A percentile compares a stretch with the other conserved stretches of the same genome.
These are phyloP conservation scores for Stylosanthes scabra DNA, from an alignment of 331 rosid genomes.

Conservation along the genomic window DNA sequence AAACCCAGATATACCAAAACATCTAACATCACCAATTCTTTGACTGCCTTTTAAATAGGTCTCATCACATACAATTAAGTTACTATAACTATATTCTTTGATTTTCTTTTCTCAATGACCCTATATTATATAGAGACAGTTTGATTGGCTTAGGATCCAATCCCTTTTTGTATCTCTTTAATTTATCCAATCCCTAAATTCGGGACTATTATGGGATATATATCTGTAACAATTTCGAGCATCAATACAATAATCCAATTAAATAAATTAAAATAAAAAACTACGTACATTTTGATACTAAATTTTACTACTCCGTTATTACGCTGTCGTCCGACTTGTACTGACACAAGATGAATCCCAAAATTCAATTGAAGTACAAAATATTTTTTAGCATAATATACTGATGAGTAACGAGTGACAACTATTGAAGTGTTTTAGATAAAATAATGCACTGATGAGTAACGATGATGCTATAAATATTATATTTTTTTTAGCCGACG, in stretches of 20 bases:
- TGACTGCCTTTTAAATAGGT: constrained; percentile 18
- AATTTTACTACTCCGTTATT: not conserved
- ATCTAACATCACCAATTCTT: constrained; percentile 30
- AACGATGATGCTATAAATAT: too few relatives aligned
- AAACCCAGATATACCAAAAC: not conserved
- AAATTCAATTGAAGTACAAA: too few relatives aligned
- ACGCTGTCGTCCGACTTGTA: too few relatives aligned
- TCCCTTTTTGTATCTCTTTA: not conserved
- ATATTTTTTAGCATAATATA: too few relatives aligned
- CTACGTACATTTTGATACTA: not conserved
- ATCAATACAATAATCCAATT: constrained; percentile 9
- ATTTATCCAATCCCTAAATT: not conserved
- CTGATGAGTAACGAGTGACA: too few relatives aligned
- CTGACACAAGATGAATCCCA: too few relatives aligned
- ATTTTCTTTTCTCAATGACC: not conserved
- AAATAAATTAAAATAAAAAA: too few relatives aligned
- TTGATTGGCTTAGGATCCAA: constrained; percentile 7
- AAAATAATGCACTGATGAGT: too few relatives aligned
- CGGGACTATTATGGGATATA: not conserved
- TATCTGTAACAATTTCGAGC: constrained; percentile 1
- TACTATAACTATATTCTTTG: not conserved
- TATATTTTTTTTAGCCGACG: too few relatives aligned
- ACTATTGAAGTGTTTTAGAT: too few relatives aligned
- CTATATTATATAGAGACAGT: not conserved
- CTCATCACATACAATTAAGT: not conserved